A percentile compares a stretch with the other conserved stretches of the same genome.
phyloP scores from a whole-genome alignment of 202 grass and related monocot genomes.

The Hordeum pubiflorum region DNA sequence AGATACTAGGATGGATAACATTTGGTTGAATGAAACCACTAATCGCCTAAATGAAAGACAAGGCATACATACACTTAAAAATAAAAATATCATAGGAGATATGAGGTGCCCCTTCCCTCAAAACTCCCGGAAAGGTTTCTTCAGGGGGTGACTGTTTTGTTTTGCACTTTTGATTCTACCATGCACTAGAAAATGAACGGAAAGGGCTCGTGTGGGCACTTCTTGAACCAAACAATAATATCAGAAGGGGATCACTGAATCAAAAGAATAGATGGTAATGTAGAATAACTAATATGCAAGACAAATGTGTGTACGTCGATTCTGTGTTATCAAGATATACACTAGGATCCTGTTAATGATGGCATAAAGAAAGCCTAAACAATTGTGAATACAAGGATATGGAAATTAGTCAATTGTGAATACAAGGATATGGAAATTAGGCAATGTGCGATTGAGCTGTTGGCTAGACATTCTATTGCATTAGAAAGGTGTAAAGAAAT shows the following conservation, averaged over 20 bases:
- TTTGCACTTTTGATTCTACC: too few species aligned
- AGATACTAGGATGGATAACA: background rate
- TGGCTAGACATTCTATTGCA: background rate
- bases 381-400: background rate
- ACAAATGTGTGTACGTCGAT: background rate
- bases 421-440: background rate
- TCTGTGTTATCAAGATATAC: background rate
- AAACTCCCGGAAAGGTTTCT: too few species aligned
- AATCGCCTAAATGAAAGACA: background rate
- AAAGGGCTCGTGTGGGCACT: background rate
- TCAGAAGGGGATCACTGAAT: background rate
- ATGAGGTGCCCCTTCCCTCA: too few species aligned
- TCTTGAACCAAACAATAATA: background rate
- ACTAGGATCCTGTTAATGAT: background rate
- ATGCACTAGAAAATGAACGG: background rate
- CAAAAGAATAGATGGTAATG: background rate
- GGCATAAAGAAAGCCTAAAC: background rate
- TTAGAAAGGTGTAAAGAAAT: background rate
- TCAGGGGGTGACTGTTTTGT: too few species aligned
- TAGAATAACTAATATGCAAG: background rate
- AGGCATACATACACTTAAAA: too few species aligned
- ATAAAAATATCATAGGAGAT: background rate
- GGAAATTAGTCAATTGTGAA: background rate
- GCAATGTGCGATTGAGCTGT: background rate
- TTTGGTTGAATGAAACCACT: background rate